These are phyloP conservation scores for Huntiella savannae DNA, from an alignment of 2,329 filamentous ascomycete genomes.

Conservation along the genomic window DNA sequence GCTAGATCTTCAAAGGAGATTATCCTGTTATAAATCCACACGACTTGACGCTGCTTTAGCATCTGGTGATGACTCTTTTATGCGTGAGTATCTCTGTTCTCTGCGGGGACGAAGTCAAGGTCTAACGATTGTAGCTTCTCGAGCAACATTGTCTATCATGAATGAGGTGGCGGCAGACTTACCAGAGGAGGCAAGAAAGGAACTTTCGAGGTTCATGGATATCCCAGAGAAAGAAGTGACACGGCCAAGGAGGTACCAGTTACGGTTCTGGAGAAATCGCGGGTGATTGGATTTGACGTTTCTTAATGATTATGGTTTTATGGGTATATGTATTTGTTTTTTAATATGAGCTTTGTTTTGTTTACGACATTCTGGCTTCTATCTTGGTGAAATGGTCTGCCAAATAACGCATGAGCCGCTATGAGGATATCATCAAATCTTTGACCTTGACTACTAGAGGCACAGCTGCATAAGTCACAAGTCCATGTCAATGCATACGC, in stretches of 20 bases:
- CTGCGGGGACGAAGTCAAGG: too few species aligned
- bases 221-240: conserved; percentile 11
- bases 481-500: too few species aligned
- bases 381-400: too few species aligned
- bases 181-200: conserved; percentile 14
- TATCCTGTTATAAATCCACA: conserved; percentile 30
- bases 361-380: not conserved
- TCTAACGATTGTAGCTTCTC: conserved; percentile 12
- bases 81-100: conserved; percentile 22
- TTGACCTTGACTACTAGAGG: too few species aligned
- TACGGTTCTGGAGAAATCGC: conserved; percentile 14
- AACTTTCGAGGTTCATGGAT: conserved; percentile 12
- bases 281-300: not conserved
- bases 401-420: not conserved
- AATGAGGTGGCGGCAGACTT: conserved; percentile 14
- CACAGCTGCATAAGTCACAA: too few species aligned
- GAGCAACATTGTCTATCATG: conserved; percentile 14
- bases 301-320: not conserved
- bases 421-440: too few species aligned
- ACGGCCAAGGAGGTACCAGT: conserved; percentile 11
- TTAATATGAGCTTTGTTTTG: not conserved
- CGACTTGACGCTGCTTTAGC: conserved; percentile 28
- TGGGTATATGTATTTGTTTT: not conserved
- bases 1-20: conserved; percentile 27
- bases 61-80: conserved; percentile 21